Evolutionary conservation across 441 rosid species (phyloP), one percentile per base, ranked within the genome.

Genomic region (Euphorbia celastroides): DNA sequence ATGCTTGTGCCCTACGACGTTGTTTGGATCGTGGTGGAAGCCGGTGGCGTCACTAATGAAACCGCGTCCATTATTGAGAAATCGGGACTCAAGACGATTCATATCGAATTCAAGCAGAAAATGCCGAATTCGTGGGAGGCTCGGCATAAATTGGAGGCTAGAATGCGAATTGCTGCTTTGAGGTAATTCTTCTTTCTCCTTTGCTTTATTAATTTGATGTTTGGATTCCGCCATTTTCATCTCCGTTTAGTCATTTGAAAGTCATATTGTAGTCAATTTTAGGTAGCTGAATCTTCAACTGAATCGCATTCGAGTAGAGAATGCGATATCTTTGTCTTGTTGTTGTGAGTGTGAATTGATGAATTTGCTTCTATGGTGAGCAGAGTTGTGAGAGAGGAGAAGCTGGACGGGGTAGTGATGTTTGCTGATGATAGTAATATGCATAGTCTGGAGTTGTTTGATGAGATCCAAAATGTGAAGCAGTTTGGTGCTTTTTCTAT

Each of bases 351-450:
- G 5, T 64, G 54, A 19, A 52, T 32, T 71, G 38, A 60, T 64
- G 61, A 65, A 60, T 76, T 12, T 62, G 62, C n/a, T 64, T 65
- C 48, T 59, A 32, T 80, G 74, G 50, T 73, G 80, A 61, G 60
- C 87, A 94, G 99, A 77, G 78, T 83, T 59, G 85, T 88, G 67
- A 85, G 79, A 70, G 86, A 92, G 68, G 79, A 87, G 89, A 90
- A 81, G 83, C 82, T 90, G 85, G 97, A 92, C 71, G 97, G 98
- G 58, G 51, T 94, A 34, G 96, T 92, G 75, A 80, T 88, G 86
- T 95, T 94, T 83, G 92, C 85, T 2, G 99, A 94, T 69, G 99
- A 94, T 74, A 88, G 99, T 73, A 94, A 90, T 66, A 88, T 94
- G 96, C 98, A 94, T 70, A 85, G 93, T 65, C 87, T 92, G 96